phyloP scores from a whole-genome alignment of 768 basidiomycete genomes.

The Rhizopogon vinicolor region DNA sequence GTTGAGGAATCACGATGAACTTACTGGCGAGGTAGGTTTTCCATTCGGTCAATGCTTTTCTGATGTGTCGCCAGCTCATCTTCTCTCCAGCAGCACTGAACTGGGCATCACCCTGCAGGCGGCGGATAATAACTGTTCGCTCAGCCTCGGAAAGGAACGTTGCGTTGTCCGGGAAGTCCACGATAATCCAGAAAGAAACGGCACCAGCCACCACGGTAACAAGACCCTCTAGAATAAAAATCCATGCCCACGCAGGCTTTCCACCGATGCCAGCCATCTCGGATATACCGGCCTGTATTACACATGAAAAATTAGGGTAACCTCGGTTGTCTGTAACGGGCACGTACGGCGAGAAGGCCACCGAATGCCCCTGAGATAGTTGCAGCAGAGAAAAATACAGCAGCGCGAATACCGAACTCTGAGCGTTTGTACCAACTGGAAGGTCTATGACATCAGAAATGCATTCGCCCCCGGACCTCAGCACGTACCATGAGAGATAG shows the following conservation, averaged over 20 bases:
- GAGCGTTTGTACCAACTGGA: conserved; percentile 62
- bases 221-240: conserved; percentile 73
- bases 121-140: conserved; percentile 57
- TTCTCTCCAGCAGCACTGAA: conserved; percentile 71
- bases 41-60: conserved; percentile 59
- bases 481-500: conserved; percentile 64
- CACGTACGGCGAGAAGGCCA: conserved; percentile 60
- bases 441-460: conserved; percentile 23
- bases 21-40: conserved; percentile 55
- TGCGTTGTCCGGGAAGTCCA: conserved; percentile 81
- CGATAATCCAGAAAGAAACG: conserved; percentile 70
- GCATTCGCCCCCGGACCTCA: not conserved
- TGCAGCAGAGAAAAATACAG: conserved; percentile 74
- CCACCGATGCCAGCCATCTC: conserved; percentile 70
- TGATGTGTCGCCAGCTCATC: conserved; percentile 54
- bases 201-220: conserved; percentile 61
- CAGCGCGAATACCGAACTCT: conserved; percentile 65
- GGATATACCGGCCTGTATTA: conserved; percentile 49
- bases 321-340: not conserved
- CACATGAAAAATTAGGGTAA: not conserved
- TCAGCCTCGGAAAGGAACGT: conserved; percentile 73
- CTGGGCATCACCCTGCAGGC: conserved; percentile 63
- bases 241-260: conserved; percentile 66
- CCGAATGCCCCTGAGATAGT: conserved; percentile 83
- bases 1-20: not conserved